Base-by-base conservation (phyloP, 2,329 filamentous ascomycete genomes). In the Cryoendolithus antarcticus region DNA sequence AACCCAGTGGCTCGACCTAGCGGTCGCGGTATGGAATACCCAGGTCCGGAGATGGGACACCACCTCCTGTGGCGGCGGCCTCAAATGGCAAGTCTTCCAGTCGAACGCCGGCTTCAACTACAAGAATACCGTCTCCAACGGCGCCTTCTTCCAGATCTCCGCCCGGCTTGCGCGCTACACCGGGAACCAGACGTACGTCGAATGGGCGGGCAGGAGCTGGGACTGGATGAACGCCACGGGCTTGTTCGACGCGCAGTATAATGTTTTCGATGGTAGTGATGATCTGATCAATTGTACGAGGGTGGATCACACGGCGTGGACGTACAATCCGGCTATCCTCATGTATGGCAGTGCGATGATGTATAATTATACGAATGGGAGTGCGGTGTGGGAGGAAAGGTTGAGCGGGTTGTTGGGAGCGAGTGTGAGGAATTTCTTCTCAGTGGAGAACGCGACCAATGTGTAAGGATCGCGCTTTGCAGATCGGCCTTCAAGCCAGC, bases 1-100 rank as follows among this genome's bases (percentile, higher is more conserved):
- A 0, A 72, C 70, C 41, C 56, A 77, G 38, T 93, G 82, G 82
- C 69, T 91, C n/a, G 76, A 78, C 5, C 70, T 91, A 38, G 79
- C 74, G 1, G 81, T 86, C 58, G 81, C 80, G 8, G 80, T 85
- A 2, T 93, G 89, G 60, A 86, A 89, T 63, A 77, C 80, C 37
- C 85, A 86, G 53, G 75, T 74, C 2, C 61, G 62, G 12, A 74
- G 84, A 13, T 89, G 83, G 80, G 78, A 91, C 49, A 63, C 61
- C 2, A 52, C 62, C 0, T 68, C 67, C 1, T 93, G 86, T 58
- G 67, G 63, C 34, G 86, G 86, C 36, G 86, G 86, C 7, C 61
- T 93, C 48, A 75, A 81, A 46, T 93, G 86, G 86, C 86, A 93
- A 63, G 82, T 93, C 44, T 88, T 80, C 63, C 69, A 74, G 9